A percentile compares a stretch with the other conserved stretches of the same genome.
Conservation (phyloP, 192 early-diverging fungal species). For the Podila horticola region DNA sequence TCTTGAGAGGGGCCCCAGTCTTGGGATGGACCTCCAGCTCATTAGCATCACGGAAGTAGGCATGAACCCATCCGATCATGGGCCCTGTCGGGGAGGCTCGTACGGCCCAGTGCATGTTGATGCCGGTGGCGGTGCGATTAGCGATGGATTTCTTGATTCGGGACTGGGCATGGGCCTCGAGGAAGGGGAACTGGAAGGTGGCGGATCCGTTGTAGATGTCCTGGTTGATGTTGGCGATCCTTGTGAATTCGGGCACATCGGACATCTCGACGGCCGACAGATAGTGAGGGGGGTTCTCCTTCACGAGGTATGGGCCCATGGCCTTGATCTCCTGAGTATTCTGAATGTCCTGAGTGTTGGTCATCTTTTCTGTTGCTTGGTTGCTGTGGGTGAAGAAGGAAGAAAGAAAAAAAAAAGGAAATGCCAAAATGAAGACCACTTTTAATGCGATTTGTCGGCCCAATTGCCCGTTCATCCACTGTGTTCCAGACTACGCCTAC, state of each 20-base stretch:
- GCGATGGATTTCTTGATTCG: conserved; percentile 11
- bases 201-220: conserved; percentile 37
- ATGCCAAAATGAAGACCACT: not conserved
- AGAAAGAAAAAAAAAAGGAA: not conserved
- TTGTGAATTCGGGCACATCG: conserved; percentile 32
- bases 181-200: conserved; percentile 33
- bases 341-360: not conserved
- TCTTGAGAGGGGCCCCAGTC: conserved; percentile 6
- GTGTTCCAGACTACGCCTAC: no score
- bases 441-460: no score
- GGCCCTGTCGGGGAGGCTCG: conserved; percentile 28
- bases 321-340: not conserved
- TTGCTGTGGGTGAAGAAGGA: not conserved
- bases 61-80: conserved; percentile 35
- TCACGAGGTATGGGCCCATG: conserved; percentile 29
- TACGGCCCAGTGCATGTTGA: conserved; percentile 34
- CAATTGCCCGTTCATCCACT: no score
- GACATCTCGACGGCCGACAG: conserved; percentile 25
- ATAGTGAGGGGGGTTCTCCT: conserved; percentile 26
- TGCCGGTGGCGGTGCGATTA: conserved; percentile 3
- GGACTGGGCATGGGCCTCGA: conserved; percentile 23
- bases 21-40: conserved; percentile 12
- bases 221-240: conserved; percentile 38
- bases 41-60: conserved; percentile 5
- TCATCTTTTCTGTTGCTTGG: not conserved